phyloP scores from a whole-genome alignment of 306 rosid species.

The Pueraria montana region DNA sequence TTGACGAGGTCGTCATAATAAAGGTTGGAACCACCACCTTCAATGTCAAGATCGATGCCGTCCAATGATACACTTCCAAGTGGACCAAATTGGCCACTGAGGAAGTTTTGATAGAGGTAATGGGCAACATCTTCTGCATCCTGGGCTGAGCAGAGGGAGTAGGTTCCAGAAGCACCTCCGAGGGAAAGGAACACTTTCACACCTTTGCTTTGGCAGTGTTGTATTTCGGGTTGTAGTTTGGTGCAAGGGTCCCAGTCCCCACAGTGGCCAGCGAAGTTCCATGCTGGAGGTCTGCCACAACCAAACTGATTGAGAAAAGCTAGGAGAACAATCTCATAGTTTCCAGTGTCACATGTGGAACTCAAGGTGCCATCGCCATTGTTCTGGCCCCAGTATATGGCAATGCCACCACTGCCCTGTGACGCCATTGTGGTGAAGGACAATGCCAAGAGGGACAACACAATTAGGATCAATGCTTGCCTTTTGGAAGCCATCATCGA shows the following conservation, averaged over 20 bases:
- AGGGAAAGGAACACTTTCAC: conserved; percentile 40
- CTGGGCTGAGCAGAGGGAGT: not conserved
- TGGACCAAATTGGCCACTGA: conserved; percentile 7
- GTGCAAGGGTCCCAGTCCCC: conserved; percentile 12
- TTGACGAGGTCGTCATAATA: conserved; percentile 58
- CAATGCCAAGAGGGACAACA: too few species aligned
- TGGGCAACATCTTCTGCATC: not conserved
- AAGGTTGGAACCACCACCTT: conserved; percentile 26
- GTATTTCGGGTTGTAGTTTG: not conserved
- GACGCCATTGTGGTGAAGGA: too few species aligned
- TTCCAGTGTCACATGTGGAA: not conserved
- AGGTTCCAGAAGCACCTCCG: not conserved
- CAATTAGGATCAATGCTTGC: too few species aligned
- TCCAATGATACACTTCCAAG: too few species aligned
- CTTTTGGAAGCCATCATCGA: too few species aligned
- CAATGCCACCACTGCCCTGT: conserved; percentile 41
- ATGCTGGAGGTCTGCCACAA: not conserved
- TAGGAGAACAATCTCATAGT: not conserved
- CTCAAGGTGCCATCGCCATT: conserved; percentile 39
- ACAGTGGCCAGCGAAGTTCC: too few species aligned
- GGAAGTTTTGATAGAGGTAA: not conserved
- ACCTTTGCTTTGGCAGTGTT: not conserved
- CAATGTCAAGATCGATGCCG: conserved; percentile 53
- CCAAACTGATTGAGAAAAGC: not conserved
- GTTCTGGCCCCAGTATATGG: conserved; percentile 68